Percentiles rank a stretch among this genome's conserved stretches.
phyloP scores from a whole-genome alignment of 805 yeast species.

The Cyberlindnera mrakii region DNA sequence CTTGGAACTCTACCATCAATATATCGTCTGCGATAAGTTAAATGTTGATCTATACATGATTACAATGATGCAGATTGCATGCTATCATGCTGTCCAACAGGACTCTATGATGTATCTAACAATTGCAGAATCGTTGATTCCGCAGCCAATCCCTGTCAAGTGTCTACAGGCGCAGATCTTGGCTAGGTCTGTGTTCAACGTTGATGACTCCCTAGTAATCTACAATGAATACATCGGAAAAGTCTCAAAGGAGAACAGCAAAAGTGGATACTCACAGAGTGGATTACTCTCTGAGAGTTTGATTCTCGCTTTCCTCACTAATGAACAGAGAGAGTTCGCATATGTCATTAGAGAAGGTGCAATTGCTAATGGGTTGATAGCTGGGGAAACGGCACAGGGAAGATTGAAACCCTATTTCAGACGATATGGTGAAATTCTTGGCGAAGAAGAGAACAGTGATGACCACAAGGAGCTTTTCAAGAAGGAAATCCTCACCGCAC shows the following conservation, averaged over 20 bases:
- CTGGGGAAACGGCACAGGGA: conserved; percentile 35
- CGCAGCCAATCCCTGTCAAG: conserved; percentile 21
- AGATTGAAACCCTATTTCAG: conserved; percentile 38
- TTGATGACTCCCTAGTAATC: conserved; percentile 33
- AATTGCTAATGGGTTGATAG: conserved; percentile 29
- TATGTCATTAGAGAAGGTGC: conserved; percentile 44
- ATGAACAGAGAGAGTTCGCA: conserved; percentile 50
- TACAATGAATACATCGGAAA: conserved; percentile 40
- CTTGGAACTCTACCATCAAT: conserved; percentile 22
- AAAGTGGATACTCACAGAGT: conserved; percentile 32
- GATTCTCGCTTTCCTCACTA: conserved; percentile 35
- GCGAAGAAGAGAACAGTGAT: conserved; percentile 30
- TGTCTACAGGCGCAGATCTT: conserved; percentile 36
- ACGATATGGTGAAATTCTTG: conserved; percentile 45
- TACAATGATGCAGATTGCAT: conserved; percentile 33
- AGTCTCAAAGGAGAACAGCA: conserved; percentile 29
- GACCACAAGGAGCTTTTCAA: conserved; percentile 8
- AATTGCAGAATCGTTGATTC: conserved; percentile 33
- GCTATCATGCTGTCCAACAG: conserved; percentile 33
- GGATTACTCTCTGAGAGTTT: conserved; percentile 43
- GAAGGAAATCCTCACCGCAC: conserved; percentile 12
- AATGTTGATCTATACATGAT: conserved; percentile 37
- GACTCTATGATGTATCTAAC: conserved; percentile 25
- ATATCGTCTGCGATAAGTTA: conserved; percentile 33
- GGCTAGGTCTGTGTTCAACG: conserved; percentile 33